Conservation (phyloP, 163 green algal genomes). For the Botryococcus braunii region DNA sequence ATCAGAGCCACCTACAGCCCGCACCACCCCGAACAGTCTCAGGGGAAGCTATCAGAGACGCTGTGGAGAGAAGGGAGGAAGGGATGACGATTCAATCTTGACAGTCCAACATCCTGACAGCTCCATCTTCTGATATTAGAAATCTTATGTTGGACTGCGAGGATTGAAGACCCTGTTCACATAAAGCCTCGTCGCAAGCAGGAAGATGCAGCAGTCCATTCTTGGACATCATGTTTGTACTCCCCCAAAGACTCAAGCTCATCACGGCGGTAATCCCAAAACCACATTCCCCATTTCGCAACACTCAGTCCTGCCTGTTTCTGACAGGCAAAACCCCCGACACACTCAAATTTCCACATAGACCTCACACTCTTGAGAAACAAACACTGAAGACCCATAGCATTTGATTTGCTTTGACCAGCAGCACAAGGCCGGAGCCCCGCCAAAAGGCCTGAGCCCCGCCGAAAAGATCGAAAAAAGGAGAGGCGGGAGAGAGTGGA, state of each 20-base stretch:
- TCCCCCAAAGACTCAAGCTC: too few relatives aligned
- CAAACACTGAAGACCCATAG: background rate
- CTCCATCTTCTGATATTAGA: background rate
- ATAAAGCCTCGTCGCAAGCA: too few relatives aligned
- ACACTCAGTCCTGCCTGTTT: background rate
- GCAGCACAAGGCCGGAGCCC: background rate
- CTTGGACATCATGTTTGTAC: too few relatives aligned
- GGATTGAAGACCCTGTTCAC: too few relatives aligned
- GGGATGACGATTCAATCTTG: background rate
- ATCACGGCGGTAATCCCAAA: too few relatives aligned
- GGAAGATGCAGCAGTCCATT: too few relatives aligned
- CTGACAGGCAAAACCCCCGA: background rate
- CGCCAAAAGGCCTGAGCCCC: background rate
- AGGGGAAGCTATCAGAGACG: background rate
- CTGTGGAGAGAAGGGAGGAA: background rate
- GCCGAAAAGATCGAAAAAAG: too few relatives aligned
- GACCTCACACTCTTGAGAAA: background rate
- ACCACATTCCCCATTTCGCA: too few relatives aligned
- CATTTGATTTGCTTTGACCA: background rate
- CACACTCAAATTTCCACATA: background rate
- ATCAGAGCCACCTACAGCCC: slow-evolving; percentile 40
- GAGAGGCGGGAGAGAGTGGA: slow-evolving; percentile 6
- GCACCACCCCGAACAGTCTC: background rate
- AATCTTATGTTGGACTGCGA: too few relatives aligned
- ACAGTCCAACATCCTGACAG: background rate